These are phyloP conservation scores for Penstemon davidsonii DNA, from an alignment of 257 asterid species.

Conservation along the genomic window DNA sequence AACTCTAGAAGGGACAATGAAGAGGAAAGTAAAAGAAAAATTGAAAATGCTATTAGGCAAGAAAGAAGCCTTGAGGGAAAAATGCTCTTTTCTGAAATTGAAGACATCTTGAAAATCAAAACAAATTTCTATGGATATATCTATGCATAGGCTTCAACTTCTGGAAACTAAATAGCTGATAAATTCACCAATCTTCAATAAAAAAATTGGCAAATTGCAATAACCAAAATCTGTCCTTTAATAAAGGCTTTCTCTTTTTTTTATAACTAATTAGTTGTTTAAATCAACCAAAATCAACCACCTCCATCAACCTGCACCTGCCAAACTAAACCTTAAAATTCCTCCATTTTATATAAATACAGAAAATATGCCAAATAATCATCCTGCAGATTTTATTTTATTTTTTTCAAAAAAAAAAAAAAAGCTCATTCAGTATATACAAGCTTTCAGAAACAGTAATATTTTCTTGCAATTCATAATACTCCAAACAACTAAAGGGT, in stretches of 20 bases:
- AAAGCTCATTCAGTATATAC: not conserved
- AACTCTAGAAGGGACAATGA: constrained; percentile 49
- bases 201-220: constrained; percentile 12
- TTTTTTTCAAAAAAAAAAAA: constrained; percentile 21
- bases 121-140: not conserved
- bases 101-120: constrained; percentile 36
- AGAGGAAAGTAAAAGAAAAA: constrained; percentile 57
- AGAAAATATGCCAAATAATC: constrained; percentile 2
- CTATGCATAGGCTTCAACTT: constrained; percentile 2
- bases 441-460: not conserved
- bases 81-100: constrained; percentile 51
- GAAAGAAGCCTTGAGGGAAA: constrained; percentile 57
- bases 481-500: not conserved
- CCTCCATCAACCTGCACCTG: constrained; percentile 28
- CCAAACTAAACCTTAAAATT: constrained; percentile 18
- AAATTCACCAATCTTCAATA: constrained; percentile 15
- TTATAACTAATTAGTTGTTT: too few species aligned
- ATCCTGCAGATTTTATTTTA: too few species aligned
- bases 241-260: not conserved
- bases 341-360: not conserved
- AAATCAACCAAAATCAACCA: constrained; percentile 20
- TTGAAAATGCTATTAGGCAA: constrained; percentile 53
- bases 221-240: constrained; percentile 10
- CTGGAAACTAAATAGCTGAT: constrained; percentile 2
- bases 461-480: not conserved